Base-by-base conservation (phyloP, 169 alveolate species). In the Cryptosporidium felis region DNA sequence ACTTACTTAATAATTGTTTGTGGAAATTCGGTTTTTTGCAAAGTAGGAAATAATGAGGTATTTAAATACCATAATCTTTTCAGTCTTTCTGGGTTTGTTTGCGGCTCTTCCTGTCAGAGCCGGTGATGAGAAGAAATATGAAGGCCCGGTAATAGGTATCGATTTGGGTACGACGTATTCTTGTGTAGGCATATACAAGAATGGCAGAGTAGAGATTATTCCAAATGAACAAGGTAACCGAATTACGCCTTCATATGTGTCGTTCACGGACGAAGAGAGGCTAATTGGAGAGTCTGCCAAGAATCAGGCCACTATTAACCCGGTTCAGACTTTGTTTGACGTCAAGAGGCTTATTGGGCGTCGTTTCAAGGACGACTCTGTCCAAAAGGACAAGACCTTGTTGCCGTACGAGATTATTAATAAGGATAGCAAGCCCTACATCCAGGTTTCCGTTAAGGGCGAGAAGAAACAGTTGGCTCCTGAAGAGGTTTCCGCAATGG, bases 401-500 rank as follows among this genome's bases (percentile, higher is more conserved):
- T 93, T 98, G 88, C 99, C 99, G n/a, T 98, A 94, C 92, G 95
- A 91, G 32, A 96, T 96, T 60, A 95, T 94, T 41, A 96, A 95
- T 90, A 95, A 96, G 94, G 95, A 91, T 61, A 96, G 95, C 49
- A 96, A 97, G 92, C 99, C 99, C 40, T 92, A 95, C 94, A 96
- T 98, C 60, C 91, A 90, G 32, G 98, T 98, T 49, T 81, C 91
- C 42, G 97, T 94, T 59, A 94, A 94, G 82, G 98, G 97, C 53
- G 92, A 95, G 91, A 85, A 80, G 60, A 96, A 95, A 91, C 93
- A 92, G 41, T 95, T 96, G 91, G 98, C 99, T 0, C 98, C 99
- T 9, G 99, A 98, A 94, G 99, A 98, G 93, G 97, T 98, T 74
- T 96, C 99, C 16, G 98, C 99, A 59, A 95, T 97, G 98, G 98